A percentile compares a stretch with the other conserved stretches of the same genome.
Conservation (phyloP, 176 grass and related monocot genomes). For the Paspalum vaginatum region DNA sequence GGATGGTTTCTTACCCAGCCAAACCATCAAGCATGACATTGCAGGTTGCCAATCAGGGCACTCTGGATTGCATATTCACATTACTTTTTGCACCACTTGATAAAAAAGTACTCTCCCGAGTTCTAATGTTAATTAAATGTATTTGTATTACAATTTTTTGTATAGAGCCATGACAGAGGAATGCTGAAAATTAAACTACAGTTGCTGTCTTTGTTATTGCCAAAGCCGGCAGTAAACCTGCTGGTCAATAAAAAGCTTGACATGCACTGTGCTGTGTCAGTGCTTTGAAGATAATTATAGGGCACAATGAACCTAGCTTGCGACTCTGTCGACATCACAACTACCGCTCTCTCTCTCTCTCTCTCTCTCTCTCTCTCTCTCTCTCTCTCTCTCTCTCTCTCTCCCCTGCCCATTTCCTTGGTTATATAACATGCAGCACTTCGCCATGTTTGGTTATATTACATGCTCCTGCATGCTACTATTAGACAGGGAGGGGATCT, state of each 20-base stretch:
- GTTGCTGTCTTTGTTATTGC: conserved; percentile 28
- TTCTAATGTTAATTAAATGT: conserved; percentile 24
- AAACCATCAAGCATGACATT: conserved; percentile 46
- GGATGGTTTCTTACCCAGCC: conserved; percentile 43
- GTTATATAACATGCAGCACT: conserved; percentile 58
- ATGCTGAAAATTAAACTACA: conserved; percentile 38
- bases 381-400: conserved; percentile 36
- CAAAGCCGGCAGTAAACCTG: conserved; percentile 31
- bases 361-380: conserved; percentile 40
- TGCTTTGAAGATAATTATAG: conserved; percentile 30
- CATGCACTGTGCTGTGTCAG: conserved; percentile 29
- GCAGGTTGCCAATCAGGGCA: conserved; percentile 47
- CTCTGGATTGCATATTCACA: conserved; percentile 44
- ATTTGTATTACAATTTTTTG: conserved; percentile 16
- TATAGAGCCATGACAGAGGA: conserved; percentile 8
- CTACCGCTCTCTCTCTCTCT: conserved; percentile 45
- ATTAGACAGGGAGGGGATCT: conserved; percentile 34
- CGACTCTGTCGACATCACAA: conserved; percentile 60
- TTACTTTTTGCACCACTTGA: conserved; percentile 47
- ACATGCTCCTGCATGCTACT: conserved; percentile 46
- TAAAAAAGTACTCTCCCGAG: conserved; percentile 12
- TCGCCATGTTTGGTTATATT: conserved; percentile 46
- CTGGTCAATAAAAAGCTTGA: conserved; percentile 51
- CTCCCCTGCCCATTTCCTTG: conserved; percentile 48
- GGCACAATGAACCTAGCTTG: conserved; percentile 38